Evolutionary conservation across 2,329 filamentous ascomycete genomes (phyloP).

Genomic region (Venturia carpophila): DNA sequence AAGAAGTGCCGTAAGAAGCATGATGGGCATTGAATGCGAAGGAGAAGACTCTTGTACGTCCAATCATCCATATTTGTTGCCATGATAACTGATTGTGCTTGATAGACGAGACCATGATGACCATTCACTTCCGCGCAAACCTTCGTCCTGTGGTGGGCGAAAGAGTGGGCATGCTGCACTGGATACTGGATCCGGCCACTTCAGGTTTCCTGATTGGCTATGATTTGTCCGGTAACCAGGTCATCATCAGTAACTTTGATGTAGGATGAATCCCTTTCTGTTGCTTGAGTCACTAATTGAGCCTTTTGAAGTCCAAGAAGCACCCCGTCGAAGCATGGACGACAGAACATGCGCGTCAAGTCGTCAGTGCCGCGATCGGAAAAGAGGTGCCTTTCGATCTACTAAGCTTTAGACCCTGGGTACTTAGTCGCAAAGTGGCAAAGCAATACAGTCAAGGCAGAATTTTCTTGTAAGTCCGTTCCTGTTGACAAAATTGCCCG

Average conservation of each 20-base stretch:
- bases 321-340: conserved; percentile 33
- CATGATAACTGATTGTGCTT: not conserved
- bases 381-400: conserved; percentile 32
- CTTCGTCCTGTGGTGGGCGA: conserved; percentile 33
- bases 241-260: conserved; percentile 40
- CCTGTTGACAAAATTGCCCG: no score
- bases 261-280: not conserved
- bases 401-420: conserved; percentile 36
- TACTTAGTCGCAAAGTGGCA: conserved; percentile 37
- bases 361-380: conserved; percentile 30
- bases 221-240: conserved; percentile 35
- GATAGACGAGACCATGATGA: conserved; percentile 41
- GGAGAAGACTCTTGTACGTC: conserved; percentile 32
- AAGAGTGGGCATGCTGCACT: conserved; percentile 39
- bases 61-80: not conserved
- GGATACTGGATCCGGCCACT: conserved; percentile 38
- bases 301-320: conserved; percentile 22
- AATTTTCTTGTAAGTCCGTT: conserved; percentile 28
- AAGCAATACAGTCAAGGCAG: conserved; percentile 30
- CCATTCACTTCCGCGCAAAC: conserved; percentile 39
- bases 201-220: conserved; percentile 41
- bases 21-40: conserved; percentile 32
- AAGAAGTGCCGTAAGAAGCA: conserved; percentile 28
- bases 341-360: conserved; percentile 29
- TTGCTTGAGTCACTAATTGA: not conserved